Evolutionary conservation across 768 basidiomycete species (phyloP).

Genomic region (Boletus vermiculosoides): DNA sequence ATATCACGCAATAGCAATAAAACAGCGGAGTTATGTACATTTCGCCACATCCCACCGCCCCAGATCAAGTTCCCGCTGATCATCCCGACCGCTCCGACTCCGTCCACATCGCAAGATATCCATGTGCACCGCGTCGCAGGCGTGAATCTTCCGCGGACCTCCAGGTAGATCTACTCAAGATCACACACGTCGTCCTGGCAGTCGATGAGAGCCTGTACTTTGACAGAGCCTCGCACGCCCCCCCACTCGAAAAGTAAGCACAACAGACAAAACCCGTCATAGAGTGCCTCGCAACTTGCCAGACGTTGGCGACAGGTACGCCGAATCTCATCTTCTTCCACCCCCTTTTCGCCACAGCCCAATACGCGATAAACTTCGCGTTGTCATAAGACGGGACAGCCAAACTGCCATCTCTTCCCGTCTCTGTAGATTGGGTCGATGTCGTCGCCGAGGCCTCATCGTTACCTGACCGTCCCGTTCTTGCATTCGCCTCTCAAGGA

Average conservation of each 20-base stretch:
- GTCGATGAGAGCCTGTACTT: slow-evolving; percentile 14
- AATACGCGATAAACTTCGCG: slow-evolving; percentile 7
- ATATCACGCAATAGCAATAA: slow-evolving; percentile 16
- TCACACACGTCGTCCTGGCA: slow-evolving; percentile 21
- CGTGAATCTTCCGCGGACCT: slow-evolving; percentile 35
- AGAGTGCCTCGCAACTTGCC: slow-evolving; percentile 7
- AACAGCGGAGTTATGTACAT: slow-evolving; percentile 16
- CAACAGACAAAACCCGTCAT: slow-evolving; percentile 3
- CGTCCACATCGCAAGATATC: slow-evolving; percentile 32
- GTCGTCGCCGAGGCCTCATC: slow-evolving; percentile 15
- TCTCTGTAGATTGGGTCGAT: slow-evolving; percentile 12
- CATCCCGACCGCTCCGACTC: slow-evolving; percentile 29
- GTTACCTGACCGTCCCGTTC: background rate
- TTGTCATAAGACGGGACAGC: slow-evolving; percentile 4
- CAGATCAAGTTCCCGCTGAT: slow-evolving; percentile 26
- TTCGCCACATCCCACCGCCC: slow-evolving; percentile 21
- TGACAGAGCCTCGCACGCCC: slow-evolving; percentile 3
- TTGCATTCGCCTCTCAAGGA: slow-evolving; percentile 2
- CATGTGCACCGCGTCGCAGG: slow-evolving; percentile 27
- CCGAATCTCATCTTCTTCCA: slow-evolving; percentile 24
- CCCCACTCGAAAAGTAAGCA: slow-evolving; percentile 22
- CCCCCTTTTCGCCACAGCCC: slow-evolving; percentile 28
- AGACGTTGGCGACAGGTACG: slow-evolving; percentile 13
- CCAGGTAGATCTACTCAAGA: slow-evolving; percentile 27
- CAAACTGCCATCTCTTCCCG: slow-evolving; percentile 4